These are phyloP conservation scores for Cudoniella acicularis DNA, from an alignment of 495 filamentous ascomycete genomes.

Conservation along the genomic window DNA sequence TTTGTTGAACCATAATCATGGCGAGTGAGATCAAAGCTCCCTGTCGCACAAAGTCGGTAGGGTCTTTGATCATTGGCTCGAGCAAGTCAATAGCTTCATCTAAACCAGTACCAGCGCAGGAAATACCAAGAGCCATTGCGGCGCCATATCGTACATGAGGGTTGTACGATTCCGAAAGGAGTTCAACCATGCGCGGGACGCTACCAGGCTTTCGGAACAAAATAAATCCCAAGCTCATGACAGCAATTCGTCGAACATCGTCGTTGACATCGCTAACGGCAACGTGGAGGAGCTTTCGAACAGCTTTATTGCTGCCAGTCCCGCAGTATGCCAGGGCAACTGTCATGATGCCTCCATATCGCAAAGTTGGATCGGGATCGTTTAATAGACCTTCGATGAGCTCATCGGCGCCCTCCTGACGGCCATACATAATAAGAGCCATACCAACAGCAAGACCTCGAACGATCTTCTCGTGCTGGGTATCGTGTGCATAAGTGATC, in stretches of 20 bases:
- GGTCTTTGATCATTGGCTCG: conserved; percentile 99
- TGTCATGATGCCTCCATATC: conserved; percentile 99
- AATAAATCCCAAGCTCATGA: conserved; percentile 98
- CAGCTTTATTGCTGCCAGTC: conserved; percentile 96
- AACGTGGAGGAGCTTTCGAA: conserved; percentile 93
- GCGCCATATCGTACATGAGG: conserved; percentile 98
- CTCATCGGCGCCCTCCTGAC: conserved; percentile 91
- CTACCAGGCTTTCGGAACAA: conserved; percentile 96
- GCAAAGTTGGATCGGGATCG: conserved; percentile 87
- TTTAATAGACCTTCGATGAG: conserved; percentile 89
- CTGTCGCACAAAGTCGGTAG: conserved; percentile 96
- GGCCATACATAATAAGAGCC: conserved; percentile 97
- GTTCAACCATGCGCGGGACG: conserved; percentile 98
- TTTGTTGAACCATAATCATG: conserved; percentile 98
- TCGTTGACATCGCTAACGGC: conserved; percentile 98
- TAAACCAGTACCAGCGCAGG: conserved; percentile 92
- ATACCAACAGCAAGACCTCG: conserved; percentile 93
- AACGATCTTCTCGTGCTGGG: conserved; percentile 97
- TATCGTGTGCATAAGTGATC: conserved; percentile 97
- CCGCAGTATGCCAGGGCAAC: conserved; percentile 96
- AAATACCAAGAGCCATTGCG: conserved; percentile 97
- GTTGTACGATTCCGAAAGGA: conserved; percentile 97
- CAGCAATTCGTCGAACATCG: conserved; percentile 93
- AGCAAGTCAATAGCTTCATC: conserved; percentile 96
- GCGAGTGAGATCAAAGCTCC: conserved; percentile 91